Evolutionary conservation across 2,329 filamentous ascomycete genomes (phyloP).

Genomic region (Fusarium mexicanum): DNA sequence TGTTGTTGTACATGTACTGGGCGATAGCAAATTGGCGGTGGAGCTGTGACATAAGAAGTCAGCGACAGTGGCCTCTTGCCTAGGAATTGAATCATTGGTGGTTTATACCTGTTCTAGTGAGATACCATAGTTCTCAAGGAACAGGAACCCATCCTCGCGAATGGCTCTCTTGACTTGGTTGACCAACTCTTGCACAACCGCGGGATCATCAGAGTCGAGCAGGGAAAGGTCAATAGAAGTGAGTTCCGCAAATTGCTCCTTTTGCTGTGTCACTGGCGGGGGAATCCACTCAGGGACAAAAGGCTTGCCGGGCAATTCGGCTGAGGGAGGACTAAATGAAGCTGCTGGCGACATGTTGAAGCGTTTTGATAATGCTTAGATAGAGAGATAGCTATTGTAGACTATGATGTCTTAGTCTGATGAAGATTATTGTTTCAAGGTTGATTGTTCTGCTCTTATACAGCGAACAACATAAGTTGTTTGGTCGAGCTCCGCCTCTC

Average conservation of each 20-base stretch:
- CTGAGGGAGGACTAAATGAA: constrained; percentile 53
- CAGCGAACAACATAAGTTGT: not conserved
- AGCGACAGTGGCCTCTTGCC: not conserved
- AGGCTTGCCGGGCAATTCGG: constrained; percentile 53
- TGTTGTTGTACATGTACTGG: constrained; percentile 61
- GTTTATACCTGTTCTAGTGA: constrained; percentile 51
- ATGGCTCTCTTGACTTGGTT: constrained; percentile 55
- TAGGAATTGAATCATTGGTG: no score
- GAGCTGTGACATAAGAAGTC: constrained; percentile 44
- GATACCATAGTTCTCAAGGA: constrained; percentile 61
- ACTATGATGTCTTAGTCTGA: not conserved
- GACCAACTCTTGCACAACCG: constrained; percentile 55
- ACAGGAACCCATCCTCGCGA: constrained; percentile 56
- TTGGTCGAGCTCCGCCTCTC: constrained; percentile 7
- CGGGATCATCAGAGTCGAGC: constrained; percentile 53
- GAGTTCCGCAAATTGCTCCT: constrained; percentile 55
- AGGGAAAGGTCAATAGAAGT: constrained; percentile 55
- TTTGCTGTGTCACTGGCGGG: constrained; percentile 56
- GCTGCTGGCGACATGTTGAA: constrained; percentile 46
- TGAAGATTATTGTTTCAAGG: not conserved
- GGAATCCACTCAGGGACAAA: constrained; percentile 54
- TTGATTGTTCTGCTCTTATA: constrained; percentile 16
- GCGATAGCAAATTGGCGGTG: constrained; percentile 61
- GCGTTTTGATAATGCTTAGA: not conserved
- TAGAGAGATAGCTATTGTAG: not conserved